Percentiles rank a stretch among this genome's conserved stretches.
Conservation (phyloP, 768 basidiomycete species). For the Chalciporus pseudorubinellus region DNA sequence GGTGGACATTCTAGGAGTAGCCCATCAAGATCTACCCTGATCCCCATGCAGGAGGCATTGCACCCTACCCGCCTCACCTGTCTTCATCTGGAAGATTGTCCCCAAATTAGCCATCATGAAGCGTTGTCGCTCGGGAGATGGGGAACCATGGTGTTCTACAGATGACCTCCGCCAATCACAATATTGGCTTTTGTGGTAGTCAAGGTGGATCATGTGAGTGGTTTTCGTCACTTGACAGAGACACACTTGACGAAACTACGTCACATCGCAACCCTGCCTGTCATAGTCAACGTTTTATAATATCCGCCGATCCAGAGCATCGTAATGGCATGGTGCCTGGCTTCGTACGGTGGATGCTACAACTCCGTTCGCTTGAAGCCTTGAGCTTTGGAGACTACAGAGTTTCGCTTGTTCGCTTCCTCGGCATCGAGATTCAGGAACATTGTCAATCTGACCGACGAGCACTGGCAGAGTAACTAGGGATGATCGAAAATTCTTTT, state of each 20-base stretch:
- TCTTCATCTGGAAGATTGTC: constrained; percentile 43
- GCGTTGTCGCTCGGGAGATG: constrained; percentile 38
- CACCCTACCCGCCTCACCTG: constrained; percentile 37
- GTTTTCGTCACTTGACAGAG: constrained; percentile 7
- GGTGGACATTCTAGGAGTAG: constrained; percentile 10
- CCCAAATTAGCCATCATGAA: constrained; percentile 37
- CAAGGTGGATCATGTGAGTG: constrained; percentile 22
- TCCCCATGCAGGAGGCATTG: constrained; percentile 38
- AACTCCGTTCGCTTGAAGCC: not conserved
- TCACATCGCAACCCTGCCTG: constrained; percentile 18
- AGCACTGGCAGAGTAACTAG: not conserved
- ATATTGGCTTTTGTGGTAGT: constrained; percentile 8
- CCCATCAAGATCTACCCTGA: constrained; percentile 33
- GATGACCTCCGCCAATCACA: constrained; percentile 4
- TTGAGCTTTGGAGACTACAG: not conserved
- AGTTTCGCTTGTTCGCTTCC: constrained; percentile 2
- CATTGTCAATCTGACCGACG: constrained; percentile 1
- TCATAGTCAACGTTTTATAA: constrained; percentile 19
- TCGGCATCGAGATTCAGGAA: constrained; percentile 1
- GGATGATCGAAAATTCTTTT: not conserved
- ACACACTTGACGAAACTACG: constrained; percentile 15
- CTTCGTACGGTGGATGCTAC: constrained; percentile 2
- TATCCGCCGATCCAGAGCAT: constrained; percentile 24
- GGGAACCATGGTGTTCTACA: constrained; percentile 31
- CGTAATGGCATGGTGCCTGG: constrained; percentile 4